Base-by-base conservation (phyloP, 805 yeast species). In the Metschnikowia kofuensis region DNA sequence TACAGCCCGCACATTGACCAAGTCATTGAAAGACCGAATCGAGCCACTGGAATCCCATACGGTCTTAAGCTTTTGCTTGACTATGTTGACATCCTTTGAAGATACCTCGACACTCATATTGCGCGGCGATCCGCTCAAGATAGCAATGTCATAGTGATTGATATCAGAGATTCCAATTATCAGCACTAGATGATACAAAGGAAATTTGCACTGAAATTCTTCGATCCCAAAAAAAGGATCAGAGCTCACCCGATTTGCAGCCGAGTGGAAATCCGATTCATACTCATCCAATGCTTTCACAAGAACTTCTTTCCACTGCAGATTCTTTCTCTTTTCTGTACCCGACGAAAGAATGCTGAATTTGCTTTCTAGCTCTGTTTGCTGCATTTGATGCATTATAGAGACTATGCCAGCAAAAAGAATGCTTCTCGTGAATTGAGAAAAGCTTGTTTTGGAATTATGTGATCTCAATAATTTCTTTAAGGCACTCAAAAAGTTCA, bases 101-200 rank as follows among this genome's bases (percentile, higher is more conserved):
- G 72, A 68, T 1, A 70, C 74, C 29, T 55, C 60, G 6, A 73
- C 77, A 51, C 75, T 70, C 35, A 69, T 63, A 58, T 90, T 78
- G 68, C 85, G 80, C 1, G 94, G 94, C 7, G 89, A 87, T 0
- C 96, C 96, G 2, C 91, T 84, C 63, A 74, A 84, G 6, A 87
- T 83, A 46, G 86, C 86, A 49, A 87, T 80, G 64, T 89, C 96
- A 64, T 86, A 84, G 53, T 87, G 89, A 48, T 87, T 83, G 29
- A 85, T 77, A 44, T 87, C 80, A 61, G 88, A 53, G 52, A 71
- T 60, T 1, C 75, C 77, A 40, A 83, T 78, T 13, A 87, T 80
- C 60, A 86, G 91, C 0, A 88, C 82, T 69, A 86, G 73, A 60
- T 88, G 91, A 64, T 82, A 85, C 45, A 83, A 79, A 0, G 89